A percentile compares a stretch with the other conserved stretches of the same genome.
These are phyloP conservation scores for Nannochloris sp. DNA, from an alignment of 139 green algal species.

Conservation along the genomic window DNA sequence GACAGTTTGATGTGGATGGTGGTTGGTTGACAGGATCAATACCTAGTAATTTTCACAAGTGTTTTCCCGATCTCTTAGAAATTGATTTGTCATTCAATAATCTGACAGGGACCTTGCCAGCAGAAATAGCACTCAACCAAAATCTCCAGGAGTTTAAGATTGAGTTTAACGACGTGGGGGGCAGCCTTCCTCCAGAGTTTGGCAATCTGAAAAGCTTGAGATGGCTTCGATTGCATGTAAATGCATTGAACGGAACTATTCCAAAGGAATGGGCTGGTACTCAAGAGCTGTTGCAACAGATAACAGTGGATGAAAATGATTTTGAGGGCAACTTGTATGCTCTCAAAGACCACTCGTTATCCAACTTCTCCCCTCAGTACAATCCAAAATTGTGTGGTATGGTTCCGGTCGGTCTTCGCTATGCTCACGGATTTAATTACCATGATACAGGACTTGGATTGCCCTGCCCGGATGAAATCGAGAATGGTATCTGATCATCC, in stretches of 20 bases:
- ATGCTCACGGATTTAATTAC: slow-evolving; percentile 36
- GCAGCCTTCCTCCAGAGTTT: slow-evolving; percentile 22
- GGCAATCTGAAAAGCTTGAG: slow-evolving; percentile 8
- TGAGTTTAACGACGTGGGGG: not conserved
- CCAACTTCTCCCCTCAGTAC: slow-evolving; percentile 10
- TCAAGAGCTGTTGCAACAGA: not conserved
- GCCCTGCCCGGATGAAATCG: slow-evolving; percentile 32
- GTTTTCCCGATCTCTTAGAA: slow-evolving; percentile 27
- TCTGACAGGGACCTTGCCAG: slow-evolving; percentile 23
- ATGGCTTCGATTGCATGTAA: slow-evolving; percentile 17
- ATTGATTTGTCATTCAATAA: slow-evolving; percentile 31
- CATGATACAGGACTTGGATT: slow-evolving; percentile 26
- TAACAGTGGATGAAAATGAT: slow-evolving; percentile 16
- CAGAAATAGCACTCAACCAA: slow-evolving; percentile 9
- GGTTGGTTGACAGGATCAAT: slow-evolving; percentile 15
- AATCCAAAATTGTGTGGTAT: slow-evolving; percentile 43
- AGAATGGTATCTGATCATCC: slow-evolving; percentile 3
- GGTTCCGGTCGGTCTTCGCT: slow-evolving; percentile 31
- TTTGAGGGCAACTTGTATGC: slow-evolving; percentile 29
- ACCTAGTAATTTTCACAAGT: slow-evolving; percentile 13
- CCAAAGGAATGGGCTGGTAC: slow-evolving; percentile 6
- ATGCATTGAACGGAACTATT: slow-evolving; percentile 15
- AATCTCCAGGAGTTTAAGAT: slow-evolving; percentile 27
- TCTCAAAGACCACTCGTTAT: slow-evolving; percentile 15
- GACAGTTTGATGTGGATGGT: slow-evolving; percentile 29